phyloP scores from a whole-genome alignment of 129 eudicot species.

The Artemisia tridentata region DNA sequence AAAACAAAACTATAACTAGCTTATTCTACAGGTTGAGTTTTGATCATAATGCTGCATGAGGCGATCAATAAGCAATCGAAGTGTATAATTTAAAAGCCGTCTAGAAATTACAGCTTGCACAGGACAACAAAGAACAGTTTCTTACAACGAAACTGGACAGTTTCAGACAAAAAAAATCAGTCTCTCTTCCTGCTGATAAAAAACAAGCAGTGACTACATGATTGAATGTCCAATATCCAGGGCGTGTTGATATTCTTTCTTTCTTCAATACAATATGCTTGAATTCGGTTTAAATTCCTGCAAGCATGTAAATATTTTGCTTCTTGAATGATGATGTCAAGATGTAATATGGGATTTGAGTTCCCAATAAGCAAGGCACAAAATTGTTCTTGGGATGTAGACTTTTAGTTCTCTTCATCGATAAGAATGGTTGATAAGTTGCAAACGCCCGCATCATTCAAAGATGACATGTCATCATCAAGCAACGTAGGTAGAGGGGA shows the following conservation, averaged over 20 bases:
- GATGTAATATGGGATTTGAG: not conserved
- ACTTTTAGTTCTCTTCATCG: conserved; percentile 55
- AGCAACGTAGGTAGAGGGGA: conserved; percentile 63
- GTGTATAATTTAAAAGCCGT: no score
- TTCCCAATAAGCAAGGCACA: not conserved
- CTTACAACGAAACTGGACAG: no score
- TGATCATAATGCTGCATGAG: no score
- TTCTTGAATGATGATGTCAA: not conserved
- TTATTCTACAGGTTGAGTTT: no score
- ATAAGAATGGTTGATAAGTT: conserved; percentile 73
- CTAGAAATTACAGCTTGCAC: no score
- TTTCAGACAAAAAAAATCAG: no score
- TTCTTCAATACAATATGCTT: not conserved
- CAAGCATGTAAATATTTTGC: not conserved
- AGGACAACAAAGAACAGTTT: no score
- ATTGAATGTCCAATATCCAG: no score
- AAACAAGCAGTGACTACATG: no score
- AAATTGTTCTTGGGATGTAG: not conserved
- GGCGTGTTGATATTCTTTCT: not conserved
- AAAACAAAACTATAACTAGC: no score
- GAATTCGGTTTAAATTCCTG: not conserved
- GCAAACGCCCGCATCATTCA: conserved; percentile 68
- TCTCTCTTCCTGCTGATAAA: no score
- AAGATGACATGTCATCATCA: conserved; percentile 84
- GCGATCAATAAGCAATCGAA: no score